Conservation (phyloP, 2,329 filamentous ascomycete genomes). For the Fusarium acutatum region DNA sequence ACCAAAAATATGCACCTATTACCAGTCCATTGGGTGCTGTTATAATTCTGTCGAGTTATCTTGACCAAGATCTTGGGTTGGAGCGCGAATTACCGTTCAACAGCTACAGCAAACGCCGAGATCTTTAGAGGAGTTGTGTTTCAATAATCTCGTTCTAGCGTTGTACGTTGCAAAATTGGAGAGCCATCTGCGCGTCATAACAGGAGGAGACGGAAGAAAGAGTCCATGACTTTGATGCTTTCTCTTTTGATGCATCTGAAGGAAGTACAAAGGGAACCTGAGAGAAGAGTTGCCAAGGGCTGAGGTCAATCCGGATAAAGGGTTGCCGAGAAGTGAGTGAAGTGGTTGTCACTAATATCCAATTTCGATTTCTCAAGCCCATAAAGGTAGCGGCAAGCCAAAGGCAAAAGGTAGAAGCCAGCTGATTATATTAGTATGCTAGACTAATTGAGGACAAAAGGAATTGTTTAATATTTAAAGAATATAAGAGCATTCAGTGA, state of each 20-base stretch:
- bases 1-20: conserved; percentile 1
- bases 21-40: not conserved
- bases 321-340: conserved; percentile 24
- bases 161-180: conserved; percentile 4
- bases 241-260: not conserved
- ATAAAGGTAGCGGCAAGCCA: conserved; percentile 22
- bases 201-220: not conserved
- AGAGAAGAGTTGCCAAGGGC: conserved; percentile 7
- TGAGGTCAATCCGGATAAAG: conserved; percentile 24
- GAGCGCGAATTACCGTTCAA: conserved; percentile 19
- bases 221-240: not conserved
- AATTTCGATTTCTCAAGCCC: conserved; percentile 32
- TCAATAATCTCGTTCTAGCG: conserved; percentile 22
- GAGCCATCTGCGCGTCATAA: not conserved
- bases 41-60: not conserved
- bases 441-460: not conserved
- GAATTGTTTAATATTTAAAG: not conserved
- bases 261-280: not conserved
- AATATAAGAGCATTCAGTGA: not conserved
- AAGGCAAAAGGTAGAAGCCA: conserved; percentile 4
- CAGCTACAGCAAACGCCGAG: conserved; percentile 9
- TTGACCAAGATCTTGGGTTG: conserved; percentile 5
- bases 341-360: conserved; percentile 10
- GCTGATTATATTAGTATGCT: not conserved
- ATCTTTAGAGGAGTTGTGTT: conserved; percentile 2